These are phyloP conservation scores for Suillus cothurnatus DNA, from an alignment of 768 basidiomycete species.

Conservation along the genomic window DNA sequence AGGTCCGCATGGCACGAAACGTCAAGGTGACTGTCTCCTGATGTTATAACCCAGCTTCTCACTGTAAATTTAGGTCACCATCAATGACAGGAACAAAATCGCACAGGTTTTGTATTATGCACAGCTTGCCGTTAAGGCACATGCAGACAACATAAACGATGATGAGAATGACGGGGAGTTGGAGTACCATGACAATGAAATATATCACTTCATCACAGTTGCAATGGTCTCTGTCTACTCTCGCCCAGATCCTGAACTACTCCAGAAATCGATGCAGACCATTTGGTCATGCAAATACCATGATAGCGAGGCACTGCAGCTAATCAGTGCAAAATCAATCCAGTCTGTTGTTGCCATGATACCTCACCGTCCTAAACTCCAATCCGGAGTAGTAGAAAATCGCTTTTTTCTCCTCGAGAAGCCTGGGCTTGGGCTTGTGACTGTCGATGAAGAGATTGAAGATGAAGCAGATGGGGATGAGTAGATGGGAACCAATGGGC, in stretches of 20 bases:
- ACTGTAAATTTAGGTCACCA: too few relatives aligned
- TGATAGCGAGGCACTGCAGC: neutral
- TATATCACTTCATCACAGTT: neutral
- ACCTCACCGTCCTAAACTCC: neutral
- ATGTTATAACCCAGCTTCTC: too few relatives aligned
- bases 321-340: slow-evolving; percentile 7
- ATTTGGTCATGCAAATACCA: neutral
- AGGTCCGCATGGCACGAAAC: too few relatives aligned
- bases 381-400: neutral
- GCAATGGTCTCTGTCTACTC: slow-evolving; percentile 14
- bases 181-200: neutral
- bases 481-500: too few relatives aligned
- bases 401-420: neutral
- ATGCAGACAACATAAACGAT: neutral
- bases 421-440: neutral
- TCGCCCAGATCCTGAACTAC: slow-evolving; percentile 4
- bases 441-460: neutral
- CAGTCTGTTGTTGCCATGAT: slow-evolving; percentile 7
- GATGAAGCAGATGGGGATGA: neutral
- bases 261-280: neutral
- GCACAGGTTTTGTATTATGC: too few relatives aligned
- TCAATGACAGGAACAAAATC: too few relatives aligned
- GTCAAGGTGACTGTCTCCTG: too few relatives aligned
- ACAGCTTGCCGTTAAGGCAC: too few relatives aligned
- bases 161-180: neutral